phyloP scores from a whole-genome alignment of 2,329 filamentous ascomycete species.

The Ascochyta pisi region DNA sequence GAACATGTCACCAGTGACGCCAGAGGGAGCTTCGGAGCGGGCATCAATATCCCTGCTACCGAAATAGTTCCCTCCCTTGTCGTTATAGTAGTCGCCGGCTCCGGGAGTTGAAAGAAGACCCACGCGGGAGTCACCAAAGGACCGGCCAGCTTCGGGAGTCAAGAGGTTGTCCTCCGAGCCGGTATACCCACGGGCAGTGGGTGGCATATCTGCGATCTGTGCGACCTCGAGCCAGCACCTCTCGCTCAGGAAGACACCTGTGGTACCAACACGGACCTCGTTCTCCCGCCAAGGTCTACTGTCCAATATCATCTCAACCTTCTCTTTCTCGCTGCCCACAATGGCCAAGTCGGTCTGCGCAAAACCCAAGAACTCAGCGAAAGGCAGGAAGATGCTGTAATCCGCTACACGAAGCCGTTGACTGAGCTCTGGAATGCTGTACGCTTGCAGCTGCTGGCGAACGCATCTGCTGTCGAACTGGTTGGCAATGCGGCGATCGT shows the following conservation, averaged over 20 bases:
- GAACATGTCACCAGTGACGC: slow-evolving; percentile 95
- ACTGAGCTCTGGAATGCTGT: slow-evolving; percentile 96
- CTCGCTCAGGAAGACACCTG: slow-evolving; percentile 94
- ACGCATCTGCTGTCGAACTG: slow-evolving; percentile 99
- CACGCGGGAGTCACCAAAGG: slow-evolving; percentile 66
- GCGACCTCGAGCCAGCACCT: slow-evolving; percentile 93
- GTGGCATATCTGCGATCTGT: slow-evolving; percentile 65
- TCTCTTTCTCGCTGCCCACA: slow-evolving; percentile 90
- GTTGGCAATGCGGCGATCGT: slow-evolving; percentile 95
- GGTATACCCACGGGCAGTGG: slow-evolving; percentile 53
- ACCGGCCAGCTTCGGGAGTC: slow-evolving; percentile 58
- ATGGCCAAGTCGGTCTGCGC: slow-evolving; percentile 83
- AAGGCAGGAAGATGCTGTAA: slow-evolving; percentile 94
- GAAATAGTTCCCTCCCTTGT: slow-evolving; percentile 85
- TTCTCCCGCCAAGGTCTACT: slow-evolving; percentile 92
- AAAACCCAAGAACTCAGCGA: slow-evolving; percentile 91
- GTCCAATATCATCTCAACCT: slow-evolving; percentile 88
- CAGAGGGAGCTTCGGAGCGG: slow-evolving; percentile 93
- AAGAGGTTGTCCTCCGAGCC: slow-evolving; percentile 60
- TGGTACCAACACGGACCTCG: slow-evolving; percentile 88
- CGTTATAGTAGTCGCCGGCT: slow-evolving; percentile 70
- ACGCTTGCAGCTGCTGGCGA: slow-evolving; percentile 89
- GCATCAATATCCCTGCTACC: slow-evolving; percentile 78
- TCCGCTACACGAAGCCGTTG: slow-evolving; percentile 91
- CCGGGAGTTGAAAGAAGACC: slow-evolving; percentile 62